Evolutionary conservation across 1,284 basidiomycete species (phyloP), one percentile per base, ranked within the genome.

Genomic region (Trametes polyzona): DNA sequence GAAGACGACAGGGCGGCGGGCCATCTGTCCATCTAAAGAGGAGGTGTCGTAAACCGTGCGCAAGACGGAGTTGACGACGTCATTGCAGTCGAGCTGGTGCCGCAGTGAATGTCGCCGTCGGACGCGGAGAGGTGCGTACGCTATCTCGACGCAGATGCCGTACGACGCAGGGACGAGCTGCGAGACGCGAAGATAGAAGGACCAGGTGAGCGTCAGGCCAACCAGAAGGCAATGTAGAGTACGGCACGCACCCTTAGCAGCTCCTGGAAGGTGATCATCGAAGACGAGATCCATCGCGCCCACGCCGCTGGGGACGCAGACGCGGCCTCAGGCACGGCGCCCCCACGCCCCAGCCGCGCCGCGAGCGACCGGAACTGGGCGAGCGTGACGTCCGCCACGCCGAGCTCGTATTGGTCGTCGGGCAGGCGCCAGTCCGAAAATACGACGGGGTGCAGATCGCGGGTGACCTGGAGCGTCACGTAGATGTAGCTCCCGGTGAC

Each of bases 391-490:
- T 96, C 92, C 5, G 87, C 83, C 3, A 98, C 91, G 26, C 87
- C 84, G 8, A 98, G 76, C 62, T 95, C 88, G 63, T 94, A 84
- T 2, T 83, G 84, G 8, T 80, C 74, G 42, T 90, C 82, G 0
- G 95, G 94, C 19, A 99, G 77, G 23, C 78, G 73, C 80, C 84
- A 88, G 14, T 86, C 81, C 14, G 87, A 76, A 71, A 82, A 97
- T 0, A 92, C 82, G 29, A 99, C 93, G 0, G 97, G 93, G 19
- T 93, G 84, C 26, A 90, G 76, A 72, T 99, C 96, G 59, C 87
- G 84, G 3, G 96, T 98, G 52, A 98, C 92, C 74, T 99, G 97
- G 7, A 99, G 87, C 19, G 88, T 83, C 37, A 93, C 78, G 64
- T 93, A 89, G 35, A 97, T 78, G 73, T 96, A 97, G 64, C 87